A percentile compares a stretch with the other conserved stretches of the same genome.
These are phyloP conservation scores for Pilaira anomala DNA, from an alignment of 192 early-diverging fungal species.

Conservation along the genomic window DNA sequence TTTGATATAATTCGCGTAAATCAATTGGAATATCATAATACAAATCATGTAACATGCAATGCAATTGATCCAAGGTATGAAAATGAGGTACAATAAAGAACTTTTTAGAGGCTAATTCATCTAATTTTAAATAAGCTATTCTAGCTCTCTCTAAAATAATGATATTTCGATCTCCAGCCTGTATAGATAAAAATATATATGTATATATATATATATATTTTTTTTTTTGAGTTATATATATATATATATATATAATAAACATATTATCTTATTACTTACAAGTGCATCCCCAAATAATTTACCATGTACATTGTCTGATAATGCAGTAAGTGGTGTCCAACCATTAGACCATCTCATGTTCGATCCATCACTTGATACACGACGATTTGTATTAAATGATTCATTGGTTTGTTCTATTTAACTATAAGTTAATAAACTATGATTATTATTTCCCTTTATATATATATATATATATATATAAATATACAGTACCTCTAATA, in stretches of 20 bases:
- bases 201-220: neutral
- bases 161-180: slow-evolving; percentile 11
- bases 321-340: slow-evolving; percentile 21
- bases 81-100: neutral
- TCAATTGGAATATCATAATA: slow-evolving; percentile 29
- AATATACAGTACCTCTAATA: neutral
- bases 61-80: slow-evolving; percentile 26
- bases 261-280: slow-evolving; percentile 7
- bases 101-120: slow-evolving; percentile 22
- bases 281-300: slow-evolving; percentile 33
- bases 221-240: neutral
- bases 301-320: slow-evolving; percentile 23
- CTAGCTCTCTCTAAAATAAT: slow-evolving; percentile 20
- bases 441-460: no score
- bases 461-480: no score
- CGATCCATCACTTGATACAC: neutral
- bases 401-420: neutral
- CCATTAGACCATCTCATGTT: neutral
- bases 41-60: slow-evolving; percentile 31
- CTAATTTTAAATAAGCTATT: slow-evolving; percentile 23
- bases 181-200: neutral
- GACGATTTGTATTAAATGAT: slow-evolving; percentile 11
- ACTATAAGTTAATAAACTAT: no score
- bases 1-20: slow-evolving; percentile 30
- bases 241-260: neutral